A percentile compares a stretch with the other conserved stretches of the same genome.
Evolutionary conservation across 305 asterid species (phyloP).

Genomic region (Solanum aculeatissimum): DNA sequence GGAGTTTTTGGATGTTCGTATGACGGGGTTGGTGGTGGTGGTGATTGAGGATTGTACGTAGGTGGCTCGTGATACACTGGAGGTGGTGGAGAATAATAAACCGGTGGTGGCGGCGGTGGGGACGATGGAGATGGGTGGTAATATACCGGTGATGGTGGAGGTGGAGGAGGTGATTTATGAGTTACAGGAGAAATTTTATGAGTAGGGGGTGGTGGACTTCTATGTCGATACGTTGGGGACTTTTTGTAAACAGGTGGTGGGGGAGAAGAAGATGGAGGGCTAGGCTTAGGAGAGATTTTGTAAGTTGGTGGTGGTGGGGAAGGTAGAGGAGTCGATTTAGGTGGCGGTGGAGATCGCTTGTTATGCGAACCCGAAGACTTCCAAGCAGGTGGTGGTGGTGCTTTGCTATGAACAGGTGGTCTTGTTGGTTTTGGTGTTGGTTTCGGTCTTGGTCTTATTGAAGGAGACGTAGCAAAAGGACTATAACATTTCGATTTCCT

Average conservation of each 20-base stretch:
- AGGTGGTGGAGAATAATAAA: conserved; percentile 20
- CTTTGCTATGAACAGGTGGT: conserved; percentile 6
- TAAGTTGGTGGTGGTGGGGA: conserved; percentile 25
- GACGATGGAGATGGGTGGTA: neutral
- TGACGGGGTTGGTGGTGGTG: conserved; percentile 28
- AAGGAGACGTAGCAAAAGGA: neutral
- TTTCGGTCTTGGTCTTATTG: neutral
- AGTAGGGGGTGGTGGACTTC: conserved; percentile 28
- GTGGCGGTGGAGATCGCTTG: conserved; percentile 27
- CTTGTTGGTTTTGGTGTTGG: neutral
- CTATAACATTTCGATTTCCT: conserved; percentile 33
- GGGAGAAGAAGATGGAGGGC: neutral
- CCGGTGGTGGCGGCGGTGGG: neutral
- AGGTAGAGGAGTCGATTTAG: conserved; percentile 14
- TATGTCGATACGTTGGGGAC: neutral
- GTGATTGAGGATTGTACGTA: neutral
- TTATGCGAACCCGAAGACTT: neutral
- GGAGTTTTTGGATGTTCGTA: conserved; percentile 3
- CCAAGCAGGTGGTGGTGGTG: conserved; percentile 31
- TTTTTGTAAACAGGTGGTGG: conserved; percentile 13
- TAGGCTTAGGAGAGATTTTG: neutral
- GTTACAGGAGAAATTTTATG: conserved; percentile 27
- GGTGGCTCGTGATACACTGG: conserved; percentile 16
- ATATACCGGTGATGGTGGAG: conserved; percentile 18
- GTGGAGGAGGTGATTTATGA: conserved; percentile 27